Percentiles rank a stretch among this genome's conserved stretches.
phyloP scores from a whole-genome alignment of 2,329 filamentous ascomycete species.

The Ceratocystis lukuohia region DNA sequence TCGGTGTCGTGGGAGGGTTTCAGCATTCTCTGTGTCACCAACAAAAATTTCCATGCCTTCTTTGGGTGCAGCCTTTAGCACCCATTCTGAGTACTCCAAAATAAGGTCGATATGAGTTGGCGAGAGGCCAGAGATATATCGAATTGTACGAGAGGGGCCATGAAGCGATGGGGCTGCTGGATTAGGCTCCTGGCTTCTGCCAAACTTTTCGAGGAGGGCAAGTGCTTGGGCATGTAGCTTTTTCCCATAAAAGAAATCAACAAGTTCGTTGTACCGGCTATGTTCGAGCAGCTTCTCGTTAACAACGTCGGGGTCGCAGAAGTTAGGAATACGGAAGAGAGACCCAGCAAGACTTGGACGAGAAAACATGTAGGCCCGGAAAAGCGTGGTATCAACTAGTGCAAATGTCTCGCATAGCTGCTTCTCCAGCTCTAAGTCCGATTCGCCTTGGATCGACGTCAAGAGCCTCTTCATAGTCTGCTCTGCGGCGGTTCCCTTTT shows the following conservation, averaged over 20 bases:
- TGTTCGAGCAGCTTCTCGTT: slow-evolving; percentile 84
- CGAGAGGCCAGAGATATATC: slow-evolving; percentile 78
- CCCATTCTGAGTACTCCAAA: slow-evolving; percentile 84
- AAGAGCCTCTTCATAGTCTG: slow-evolving; percentile 36
- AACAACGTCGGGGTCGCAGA: slow-evolving; percentile 90
- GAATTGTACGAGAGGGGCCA: slow-evolving; percentile 71
- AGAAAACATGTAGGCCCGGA: slow-evolving; percentile 89
- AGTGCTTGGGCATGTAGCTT: slow-evolving; percentile 79
- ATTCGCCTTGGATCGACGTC: slow-evolving; percentile 38
- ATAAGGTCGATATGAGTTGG: slow-evolving; percentile 83
- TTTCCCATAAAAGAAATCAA: slow-evolving; percentile 97
- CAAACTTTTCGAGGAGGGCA: slow-evolving; percentile 69
- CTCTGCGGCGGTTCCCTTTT: slow-evolving; percentile 33
- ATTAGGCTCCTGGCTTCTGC: slow-evolving; percentile 42
- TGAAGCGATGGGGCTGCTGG: slow-evolving; percentile 45
- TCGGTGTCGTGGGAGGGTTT: slow-evolving; percentile 64
- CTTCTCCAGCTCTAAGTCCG: slow-evolving; percentile 50
- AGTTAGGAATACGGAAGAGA: slow-evolving; percentile 90
- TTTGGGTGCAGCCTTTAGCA: slow-evolving; percentile 55
- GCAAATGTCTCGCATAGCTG: slow-evolving; percentile 64
- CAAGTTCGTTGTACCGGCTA: slow-evolving; percentile 78
- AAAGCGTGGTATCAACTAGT: slow-evolving; percentile 85
- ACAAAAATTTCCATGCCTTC: slow-evolving; percentile 87
- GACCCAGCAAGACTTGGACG: slow-evolving; percentile 73
- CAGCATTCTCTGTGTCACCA: slow-evolving; percentile 87